Percentiles rank a stretch among this genome's conserved stretches.
These are phyloP conservation scores for Neltuma alba DNA, from an alignment of 306 rosid genomes.

Conservation along the genomic window DNA sequence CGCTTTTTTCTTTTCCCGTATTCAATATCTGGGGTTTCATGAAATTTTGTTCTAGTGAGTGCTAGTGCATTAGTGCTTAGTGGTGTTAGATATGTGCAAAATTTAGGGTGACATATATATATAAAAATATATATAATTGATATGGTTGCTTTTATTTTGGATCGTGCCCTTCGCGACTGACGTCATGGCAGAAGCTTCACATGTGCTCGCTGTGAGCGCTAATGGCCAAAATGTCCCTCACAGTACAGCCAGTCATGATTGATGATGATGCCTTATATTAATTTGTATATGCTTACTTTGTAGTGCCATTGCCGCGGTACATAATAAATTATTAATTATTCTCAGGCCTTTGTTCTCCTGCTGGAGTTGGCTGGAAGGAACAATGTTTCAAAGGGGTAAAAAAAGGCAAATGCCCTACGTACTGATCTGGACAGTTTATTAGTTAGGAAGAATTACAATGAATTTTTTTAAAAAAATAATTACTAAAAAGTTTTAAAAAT, in stretches of 20 bases:
- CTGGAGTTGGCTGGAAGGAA: too few species aligned
- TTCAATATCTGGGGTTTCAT: conserved; percentile 25
- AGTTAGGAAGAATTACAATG: too few species aligned
- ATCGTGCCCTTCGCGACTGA: conserved; percentile 19
- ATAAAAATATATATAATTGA: not conserved
- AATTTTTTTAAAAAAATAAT: not conserved
- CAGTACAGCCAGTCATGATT: not conserved
- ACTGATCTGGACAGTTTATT: too few species aligned
- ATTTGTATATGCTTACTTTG: not conserved
- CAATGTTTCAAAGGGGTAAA: too few species aligned
- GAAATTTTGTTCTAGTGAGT: conserved; percentile 34
- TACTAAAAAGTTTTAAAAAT: too few species aligned
- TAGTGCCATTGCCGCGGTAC: not conserved
- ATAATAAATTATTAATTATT: not conserved
- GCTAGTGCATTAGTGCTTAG: not conserved
- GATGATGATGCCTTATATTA: not conserved
- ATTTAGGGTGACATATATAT: conserved; percentile 21
- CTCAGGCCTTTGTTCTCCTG: too few species aligned
- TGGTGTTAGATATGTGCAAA: conserved; percentile 40
- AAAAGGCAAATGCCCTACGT: too few species aligned
- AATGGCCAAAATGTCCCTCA: not conserved
- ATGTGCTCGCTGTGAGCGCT: not conserved
- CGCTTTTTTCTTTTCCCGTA: conserved; percentile 17
- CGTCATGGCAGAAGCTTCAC: not conserved
- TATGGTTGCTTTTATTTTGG: conserved; percentile 31